phyloP scores from a whole-genome alignment of 345 rosid genomes.

The Acer yangbiense region DNA sequence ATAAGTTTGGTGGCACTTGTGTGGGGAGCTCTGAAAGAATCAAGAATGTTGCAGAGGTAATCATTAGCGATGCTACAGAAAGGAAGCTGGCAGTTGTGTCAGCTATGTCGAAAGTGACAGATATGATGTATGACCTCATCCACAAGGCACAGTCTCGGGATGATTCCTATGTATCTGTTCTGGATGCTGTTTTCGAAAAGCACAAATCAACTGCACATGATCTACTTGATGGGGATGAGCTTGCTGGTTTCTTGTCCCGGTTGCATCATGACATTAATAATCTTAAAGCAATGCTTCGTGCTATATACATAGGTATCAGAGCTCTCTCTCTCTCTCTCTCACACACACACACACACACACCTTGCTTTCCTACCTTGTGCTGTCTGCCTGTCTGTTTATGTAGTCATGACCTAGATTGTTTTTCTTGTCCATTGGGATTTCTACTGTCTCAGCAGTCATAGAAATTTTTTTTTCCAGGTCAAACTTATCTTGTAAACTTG shows the following conservation, averaged over 20 bases:
- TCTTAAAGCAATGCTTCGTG: conserved; percentile 97
- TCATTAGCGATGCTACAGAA: conserved; percentile 63
- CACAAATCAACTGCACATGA: conserved; percentile 77
- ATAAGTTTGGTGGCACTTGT: conserved; percentile 98
- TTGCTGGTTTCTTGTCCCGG: conserved; percentile 70
- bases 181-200: conserved; percentile 79
- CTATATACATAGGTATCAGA: conserved; percentile 81
- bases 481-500: neutral
- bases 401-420: neutral
- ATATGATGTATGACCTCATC: conserved; percentile 96
- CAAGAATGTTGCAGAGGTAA: conserved; percentile 77
- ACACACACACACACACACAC: neutral
- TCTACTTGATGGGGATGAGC: conserved; percentile 81
- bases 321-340: neutral
- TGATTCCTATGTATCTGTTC: conserved; percentile 73
- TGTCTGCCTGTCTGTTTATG: too few species aligned
- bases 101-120: conserved; percentile 98
- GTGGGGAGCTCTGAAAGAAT: conserved; percentile 88
- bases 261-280: conserved; percentile 76
- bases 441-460: neutral
- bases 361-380: neutral
- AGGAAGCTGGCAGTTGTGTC: conserved; percentile 89
- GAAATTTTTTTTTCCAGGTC: neutral
- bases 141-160: conserved; percentile 83
- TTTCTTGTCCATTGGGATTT: neutral